A percentile compares a stretch with the other conserved stretches of the same genome.
phyloP scores from a whole-genome alignment of 495 filamentous ascomycete species.

The Tuber melanosporum region DNA sequence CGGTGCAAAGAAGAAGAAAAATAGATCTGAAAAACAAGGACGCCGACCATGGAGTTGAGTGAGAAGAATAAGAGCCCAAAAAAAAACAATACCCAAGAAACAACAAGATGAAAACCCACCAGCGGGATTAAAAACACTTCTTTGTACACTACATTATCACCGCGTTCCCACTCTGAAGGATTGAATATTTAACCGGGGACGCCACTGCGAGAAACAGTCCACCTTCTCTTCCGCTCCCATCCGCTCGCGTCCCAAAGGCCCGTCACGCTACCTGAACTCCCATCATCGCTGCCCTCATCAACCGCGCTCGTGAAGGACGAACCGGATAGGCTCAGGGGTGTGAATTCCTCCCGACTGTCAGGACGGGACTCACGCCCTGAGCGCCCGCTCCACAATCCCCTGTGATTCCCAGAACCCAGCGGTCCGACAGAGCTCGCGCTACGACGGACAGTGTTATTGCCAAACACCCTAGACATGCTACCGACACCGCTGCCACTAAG shows the following conservation, averaged over 20 bases:
- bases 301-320: constrained; percentile 29
- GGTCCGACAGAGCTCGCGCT: constrained; percentile 20
- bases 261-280: constrained; percentile 14
- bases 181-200: constrained; percentile 15
- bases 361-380: constrained; percentile 14
- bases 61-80: constrained; percentile 12
- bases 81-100: constrained; percentile 5
- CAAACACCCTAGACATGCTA: constrained; percentile 15
- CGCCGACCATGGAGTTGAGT: constrained; percentile 22
- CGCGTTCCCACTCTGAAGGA: background rate
- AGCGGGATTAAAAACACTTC: constrained; percentile 12
- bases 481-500: constrained; percentile 18
- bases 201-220: constrained; percentile 33
- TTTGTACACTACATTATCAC: background rate
- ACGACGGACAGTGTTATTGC: constrained; percentile 14
- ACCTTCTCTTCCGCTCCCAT: constrained; percentile 35
- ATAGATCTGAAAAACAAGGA: constrained; percentile 2
- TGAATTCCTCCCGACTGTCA: constrained; percentile 17
- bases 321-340: constrained; percentile 11
- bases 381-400: constrained; percentile 29
- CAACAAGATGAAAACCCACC: background rate
- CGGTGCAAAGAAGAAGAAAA: background rate
- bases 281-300: constrained; percentile 24
- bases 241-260: constrained; percentile 25
- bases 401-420: constrained; percentile 11